Percentiles rank a stretch among this genome's conserved stretches.
phyloP scores from a whole-genome alignment of 2,329 filamentous ascomycete genomes.

The Paecilomyces niveus region DNA sequence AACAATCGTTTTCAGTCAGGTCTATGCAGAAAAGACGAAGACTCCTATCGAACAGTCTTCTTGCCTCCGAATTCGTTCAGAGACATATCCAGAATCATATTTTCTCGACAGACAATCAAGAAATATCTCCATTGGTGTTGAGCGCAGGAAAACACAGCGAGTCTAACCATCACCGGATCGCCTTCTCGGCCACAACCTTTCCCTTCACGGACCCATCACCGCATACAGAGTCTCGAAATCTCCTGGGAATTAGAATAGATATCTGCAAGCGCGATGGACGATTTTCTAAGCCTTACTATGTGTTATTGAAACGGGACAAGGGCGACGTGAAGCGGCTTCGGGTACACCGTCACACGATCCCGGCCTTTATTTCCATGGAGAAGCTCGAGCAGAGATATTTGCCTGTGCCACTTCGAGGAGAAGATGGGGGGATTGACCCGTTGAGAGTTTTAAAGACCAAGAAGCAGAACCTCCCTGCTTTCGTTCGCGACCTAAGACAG shows the following conservation, averaged over 20 bases:
- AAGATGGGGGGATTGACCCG: conserved; percentile 7
- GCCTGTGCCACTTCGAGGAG: conserved; percentile 6
- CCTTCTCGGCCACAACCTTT: conserved; percentile 39
- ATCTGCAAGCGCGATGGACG: conserved; percentile 31
- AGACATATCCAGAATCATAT: conserved; percentile 16
- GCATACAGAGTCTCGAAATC: conserved; percentile 15
- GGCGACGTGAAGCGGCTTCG: conserved; percentile 17
- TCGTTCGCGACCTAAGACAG: conserved; percentile 32
- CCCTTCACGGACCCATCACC: conserved; percentile 40
- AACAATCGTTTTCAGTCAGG: conserved; percentile 24
- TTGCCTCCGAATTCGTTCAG: conserved; percentile 32
- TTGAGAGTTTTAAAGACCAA: conserved; percentile 13
- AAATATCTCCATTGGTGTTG: conserved; percentile 26
- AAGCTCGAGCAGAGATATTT: conserved; percentile 32
- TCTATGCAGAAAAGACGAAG: conserved; percentile 31
- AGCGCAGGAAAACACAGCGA: conserved; percentile 24
- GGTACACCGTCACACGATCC: conserved; percentile 40
- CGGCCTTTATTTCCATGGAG: conserved; percentile 34
- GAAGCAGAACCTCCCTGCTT: conserved; percentile 29
- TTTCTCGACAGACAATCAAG: conserved; percentile 14
- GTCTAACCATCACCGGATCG: conserved; percentile 37
- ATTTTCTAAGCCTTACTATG: conserved; percentile 38
- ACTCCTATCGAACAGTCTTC: conserved; percentile 33
- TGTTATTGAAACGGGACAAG: conserved; percentile 25
- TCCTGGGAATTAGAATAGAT: conserved; percentile 38